These are phyloP conservation scores for Pulicaria dysenterica DNA, from an alignment of 129 eudicot genomes.

Conservation along the genomic window DNA sequence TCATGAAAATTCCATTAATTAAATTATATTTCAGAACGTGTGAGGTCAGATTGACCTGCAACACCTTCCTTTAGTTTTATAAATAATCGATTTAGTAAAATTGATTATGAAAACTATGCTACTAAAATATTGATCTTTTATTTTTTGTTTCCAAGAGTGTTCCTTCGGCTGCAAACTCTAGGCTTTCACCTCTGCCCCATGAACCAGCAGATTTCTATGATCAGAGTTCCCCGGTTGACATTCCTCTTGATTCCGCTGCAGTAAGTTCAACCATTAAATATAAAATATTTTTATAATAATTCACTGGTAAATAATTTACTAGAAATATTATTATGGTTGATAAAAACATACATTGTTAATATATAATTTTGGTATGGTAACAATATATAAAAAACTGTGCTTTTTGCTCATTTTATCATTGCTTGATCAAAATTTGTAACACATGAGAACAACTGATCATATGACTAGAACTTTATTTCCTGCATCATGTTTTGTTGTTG, in stretches of 20 bases:
- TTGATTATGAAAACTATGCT: too few relatives aligned
- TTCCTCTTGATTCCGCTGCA: conserved; percentile 70
- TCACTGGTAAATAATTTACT: too few relatives aligned
- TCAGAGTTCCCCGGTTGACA: conserved; percentile 63
- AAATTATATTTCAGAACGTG: neutral
- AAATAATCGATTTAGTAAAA: too few relatives aligned
- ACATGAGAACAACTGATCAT: too few relatives aligned
- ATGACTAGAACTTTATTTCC: neutral
- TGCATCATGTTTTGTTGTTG: neutral
- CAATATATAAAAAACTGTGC: too few relatives aligned
- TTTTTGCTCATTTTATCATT: too few relatives aligned
- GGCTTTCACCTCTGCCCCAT: conserved; percentile 82
- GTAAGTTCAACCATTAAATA: conserved; percentile 24
- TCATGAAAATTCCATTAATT: neutral
- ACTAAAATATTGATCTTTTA: too few relatives aligned
- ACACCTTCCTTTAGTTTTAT: neutral
- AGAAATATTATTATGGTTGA: too few relatives aligned
- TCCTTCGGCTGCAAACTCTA: conserved; percentile 55
- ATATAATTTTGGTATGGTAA: too few relatives aligned
- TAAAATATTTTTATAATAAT: too few relatives aligned
- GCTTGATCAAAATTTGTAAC: too few relatives aligned
- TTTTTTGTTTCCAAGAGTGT: conserved; percentile 46
- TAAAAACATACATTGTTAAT: too few relatives aligned
- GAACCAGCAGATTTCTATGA: conserved; percentile 76
- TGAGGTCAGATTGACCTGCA: neutral